Evolutionary conservation across 768 basidiomycete species (phyloP).

Genomic region (Phanerodontia chrysosporium): DNA sequence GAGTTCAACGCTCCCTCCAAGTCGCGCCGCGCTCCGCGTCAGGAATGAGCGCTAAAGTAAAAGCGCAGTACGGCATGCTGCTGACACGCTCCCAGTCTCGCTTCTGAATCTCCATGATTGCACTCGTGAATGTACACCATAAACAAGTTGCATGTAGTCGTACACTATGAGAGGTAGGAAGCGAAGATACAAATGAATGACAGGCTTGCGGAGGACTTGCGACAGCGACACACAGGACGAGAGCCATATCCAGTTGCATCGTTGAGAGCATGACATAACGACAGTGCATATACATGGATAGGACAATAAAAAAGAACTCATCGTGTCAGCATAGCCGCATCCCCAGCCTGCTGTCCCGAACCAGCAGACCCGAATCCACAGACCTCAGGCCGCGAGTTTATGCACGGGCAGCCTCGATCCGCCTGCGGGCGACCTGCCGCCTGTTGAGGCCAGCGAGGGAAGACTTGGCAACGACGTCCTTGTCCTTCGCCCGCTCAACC

Average conservation of each 20-base stretch:
- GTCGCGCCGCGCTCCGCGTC: neutral
- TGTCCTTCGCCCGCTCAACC: slow-evolving; percentile 92
- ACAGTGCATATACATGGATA: slow-evolving; percentile 25
- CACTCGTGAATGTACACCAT: neutral
- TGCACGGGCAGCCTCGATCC: slow-evolving; percentile 76
- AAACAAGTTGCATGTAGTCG: neutral
- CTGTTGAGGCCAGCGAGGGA: slow-evolving; percentile 72
- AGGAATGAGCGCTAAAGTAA: neutral
- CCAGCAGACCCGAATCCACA: slow-evolving; percentile 14
- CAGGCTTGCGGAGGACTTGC: neutral
- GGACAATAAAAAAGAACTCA: slow-evolving; percentile 12
- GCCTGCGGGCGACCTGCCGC: slow-evolving; percentile 81
- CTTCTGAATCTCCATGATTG: neutral
- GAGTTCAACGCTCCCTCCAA: neutral
- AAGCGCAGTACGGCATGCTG: too few relatives aligned
- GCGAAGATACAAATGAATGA: neutral
- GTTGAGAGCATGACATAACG: slow-evolving; percentile 25
- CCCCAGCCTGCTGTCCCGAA: slow-evolving; percentile 5
- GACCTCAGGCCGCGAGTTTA: neutral
- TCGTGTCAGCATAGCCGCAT: slow-evolving; percentile 1
- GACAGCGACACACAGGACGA: neutral
- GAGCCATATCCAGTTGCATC: slow-evolving; percentile 9
- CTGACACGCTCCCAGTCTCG: neutral
- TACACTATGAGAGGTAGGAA: neutral
- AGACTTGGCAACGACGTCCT: slow-evolving; percentile 45